Evolutionary conservation across 441 rosid genomes (phyloP).

Genomic region (Populus tomentosa): DNA sequence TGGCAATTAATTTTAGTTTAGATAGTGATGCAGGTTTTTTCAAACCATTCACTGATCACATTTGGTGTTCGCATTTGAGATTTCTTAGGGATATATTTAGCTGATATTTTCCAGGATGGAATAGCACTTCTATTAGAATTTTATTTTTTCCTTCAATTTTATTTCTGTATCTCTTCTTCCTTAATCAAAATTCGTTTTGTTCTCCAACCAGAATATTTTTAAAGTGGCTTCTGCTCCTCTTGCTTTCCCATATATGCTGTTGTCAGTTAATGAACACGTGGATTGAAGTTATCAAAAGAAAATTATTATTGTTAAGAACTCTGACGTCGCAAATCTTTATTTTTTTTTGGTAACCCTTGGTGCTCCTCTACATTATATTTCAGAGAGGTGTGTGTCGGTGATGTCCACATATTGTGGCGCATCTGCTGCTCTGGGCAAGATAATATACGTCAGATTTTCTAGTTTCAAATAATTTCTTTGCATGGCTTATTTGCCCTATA

Average conservation of each 20-base stretch:
- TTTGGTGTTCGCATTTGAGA: background rate
- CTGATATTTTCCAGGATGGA: too few relatives aligned
- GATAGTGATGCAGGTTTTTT: background rate
- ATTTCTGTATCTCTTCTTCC: too few relatives aligned
- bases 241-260: background rate
- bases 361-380: background rate
- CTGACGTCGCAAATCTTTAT: background rate
- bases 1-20: background rate
- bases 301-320: background rate
- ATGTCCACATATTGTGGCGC: background rate
- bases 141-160: too few relatives aligned
- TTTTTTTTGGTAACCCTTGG: too few relatives aligned
- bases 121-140: too few relatives aligned
- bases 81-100: background rate
- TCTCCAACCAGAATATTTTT: background rate
- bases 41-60: background rate
- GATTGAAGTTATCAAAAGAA: background rate
- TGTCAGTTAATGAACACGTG: background rate
- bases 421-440: background rate
- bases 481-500: background rate
- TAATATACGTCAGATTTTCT: background rate
- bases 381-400: too few relatives aligned
- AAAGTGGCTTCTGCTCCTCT: background rate
- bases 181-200: too few relatives aligned
- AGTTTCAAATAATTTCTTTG: background rate